A percentile compares a stretch with the other conserved stretches of the same genome.
Evolutionary conservation across 148 eudicot species (phyloP).

Genomic region (Hydrangea macrophylla): DNA sequence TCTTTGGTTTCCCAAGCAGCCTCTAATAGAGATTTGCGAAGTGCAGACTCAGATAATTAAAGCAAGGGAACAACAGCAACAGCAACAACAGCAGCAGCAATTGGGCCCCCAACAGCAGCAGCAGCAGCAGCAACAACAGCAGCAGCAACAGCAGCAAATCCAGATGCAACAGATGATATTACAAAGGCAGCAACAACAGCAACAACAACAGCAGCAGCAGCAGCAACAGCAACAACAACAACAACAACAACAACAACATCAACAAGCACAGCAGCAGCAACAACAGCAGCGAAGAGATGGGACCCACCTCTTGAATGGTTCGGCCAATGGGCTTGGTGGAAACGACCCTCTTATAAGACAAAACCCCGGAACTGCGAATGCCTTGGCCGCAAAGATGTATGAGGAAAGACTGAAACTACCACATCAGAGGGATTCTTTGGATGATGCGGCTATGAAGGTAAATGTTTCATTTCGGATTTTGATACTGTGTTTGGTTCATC

Average conservation of each 20-base stretch:
- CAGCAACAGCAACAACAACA: constrained; percentile 31
- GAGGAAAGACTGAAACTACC: constrained; percentile 64
- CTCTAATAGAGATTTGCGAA: neutral
- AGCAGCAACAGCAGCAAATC: constrained; percentile 44
- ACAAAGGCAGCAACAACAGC: constrained; percentile 22
- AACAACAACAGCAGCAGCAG: constrained; percentile 31
- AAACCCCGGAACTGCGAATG: constrained; percentile 53
- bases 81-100: constrained; percentile 44
- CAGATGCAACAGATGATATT: constrained; percentile 16
- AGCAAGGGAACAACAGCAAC: constrained; percentile 64
- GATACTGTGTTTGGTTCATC: no score
- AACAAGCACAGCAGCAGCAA: constrained; percentile 35
- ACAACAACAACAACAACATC: constrained; percentile 40
- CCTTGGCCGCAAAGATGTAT: constrained; percentile 54
- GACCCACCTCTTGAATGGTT: constrained; percentile 42
- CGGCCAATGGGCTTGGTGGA: constrained; percentile 45
- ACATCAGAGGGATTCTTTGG: constrained; percentile 52
- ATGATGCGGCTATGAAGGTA: constrained; percentile 59
- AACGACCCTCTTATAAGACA: constrained; percentile 51
- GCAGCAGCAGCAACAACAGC: constrained; percentile 44
- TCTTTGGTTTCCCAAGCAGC: no score
- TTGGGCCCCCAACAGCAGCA: constrained; percentile 46
- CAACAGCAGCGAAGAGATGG: constrained; percentile 62
- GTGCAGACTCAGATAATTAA: constrained; percentile 51
- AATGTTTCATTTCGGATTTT: neutral